Conservation (phyloP, 2,329 filamentous ascomycete genomes). For the Exophiala xenobiotica region DNA sequence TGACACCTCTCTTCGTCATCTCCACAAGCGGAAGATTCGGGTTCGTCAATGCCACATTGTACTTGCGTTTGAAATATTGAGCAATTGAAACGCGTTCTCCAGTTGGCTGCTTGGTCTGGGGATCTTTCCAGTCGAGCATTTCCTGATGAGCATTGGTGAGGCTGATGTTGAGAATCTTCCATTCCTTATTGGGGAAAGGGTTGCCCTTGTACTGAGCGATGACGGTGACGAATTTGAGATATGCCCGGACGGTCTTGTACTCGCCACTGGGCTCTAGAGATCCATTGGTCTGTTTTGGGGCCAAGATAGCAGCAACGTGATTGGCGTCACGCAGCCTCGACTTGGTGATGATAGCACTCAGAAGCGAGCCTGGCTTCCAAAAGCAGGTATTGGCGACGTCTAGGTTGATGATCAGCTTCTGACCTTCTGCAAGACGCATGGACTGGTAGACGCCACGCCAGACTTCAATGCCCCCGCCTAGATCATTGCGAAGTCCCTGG, state of each 20-base stretch:
- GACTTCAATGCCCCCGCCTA: conserved; percentile 70
- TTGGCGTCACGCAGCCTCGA: conserved; percentile 34
- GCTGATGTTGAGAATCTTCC: conserved; percentile 53
- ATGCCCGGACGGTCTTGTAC: conserved; percentile 33
- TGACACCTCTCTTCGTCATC: conserved; percentile 55
- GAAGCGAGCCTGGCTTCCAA: conserved; percentile 57
- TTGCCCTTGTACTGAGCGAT: conserved; percentile 38
- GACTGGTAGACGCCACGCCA: conserved; percentile 89
- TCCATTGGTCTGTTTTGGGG: conserved; percentile 22
- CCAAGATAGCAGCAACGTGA: conserved; percentile 30
- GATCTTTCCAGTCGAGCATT: conserved; percentile 43
- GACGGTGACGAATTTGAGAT: conserved; percentile 40
- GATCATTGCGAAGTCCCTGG: conserved; percentile 47
- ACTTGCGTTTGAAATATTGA: conserved; percentile 55
- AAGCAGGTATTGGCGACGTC: conserved; percentile 92
- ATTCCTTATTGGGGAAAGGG: conserved; percentile 41
- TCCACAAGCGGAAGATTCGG: conserved; percentile 56
- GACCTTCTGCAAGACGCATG: conserved; percentile 67
- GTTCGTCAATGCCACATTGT: conserved; percentile 48
- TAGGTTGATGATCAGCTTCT: conserved; percentile 76
- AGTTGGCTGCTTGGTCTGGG: conserved; percentile 42
- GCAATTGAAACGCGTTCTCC: conserved; percentile 57
- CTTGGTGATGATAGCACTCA: conserved; percentile 38
- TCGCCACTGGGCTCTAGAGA: conserved; percentile 28
- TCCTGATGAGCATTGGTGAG: conserved; percentile 44